phyloP scores from a whole-genome alignment of 2,329 filamentous ascomycete genomes.

The Colletotrichum spaethianum region DNA sequence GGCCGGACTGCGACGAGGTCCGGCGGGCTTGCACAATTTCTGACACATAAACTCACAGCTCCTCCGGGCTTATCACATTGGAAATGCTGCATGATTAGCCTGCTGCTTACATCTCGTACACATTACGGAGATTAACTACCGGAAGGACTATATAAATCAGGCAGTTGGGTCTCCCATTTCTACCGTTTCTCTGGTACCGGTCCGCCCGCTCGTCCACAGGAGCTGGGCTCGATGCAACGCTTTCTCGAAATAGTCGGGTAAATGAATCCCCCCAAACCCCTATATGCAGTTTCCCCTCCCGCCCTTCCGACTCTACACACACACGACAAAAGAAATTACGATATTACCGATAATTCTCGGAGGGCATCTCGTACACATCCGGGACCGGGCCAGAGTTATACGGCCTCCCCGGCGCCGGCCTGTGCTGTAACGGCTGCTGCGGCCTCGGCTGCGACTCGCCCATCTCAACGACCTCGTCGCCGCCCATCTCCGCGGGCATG shows the following conservation, averaged over 20 bases:
- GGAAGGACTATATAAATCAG: not conserved
- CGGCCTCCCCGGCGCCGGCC: constrained; percentile 50
- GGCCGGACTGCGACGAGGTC: not conserved
- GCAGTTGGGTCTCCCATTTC: not conserved
- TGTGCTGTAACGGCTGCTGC: constrained; percentile 16
- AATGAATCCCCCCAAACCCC: not conserved
- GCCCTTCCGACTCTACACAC: not conserved
- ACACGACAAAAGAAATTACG: not conserved
- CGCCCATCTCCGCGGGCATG: constrained; percentile 37
- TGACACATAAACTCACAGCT: not conserved
- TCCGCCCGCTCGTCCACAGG: not conserved
- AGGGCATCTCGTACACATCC: constrained; percentile 59
- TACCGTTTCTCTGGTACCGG: not conserved
- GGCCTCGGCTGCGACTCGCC: constrained; percentile 47
- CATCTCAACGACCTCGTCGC: constrained; percentile 50
- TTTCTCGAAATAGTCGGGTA: constrained; percentile 7
- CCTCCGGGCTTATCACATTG: not conserved
- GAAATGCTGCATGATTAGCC: not conserved
- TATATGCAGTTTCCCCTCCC: not conserved
- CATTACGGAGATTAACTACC: constrained; percentile 38
- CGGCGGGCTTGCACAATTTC: not conserved
- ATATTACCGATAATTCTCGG: constrained; percentile 54
- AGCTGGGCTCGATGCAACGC: constrained; percentile 3
- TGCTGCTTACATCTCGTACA: constrained; percentile 21
- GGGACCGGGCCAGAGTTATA: constrained; percentile 50